Base-by-base conservation (phyloP, 2,329 filamentous ascomycete genomes). In the Rutstroemia sydowiana region DNA sequence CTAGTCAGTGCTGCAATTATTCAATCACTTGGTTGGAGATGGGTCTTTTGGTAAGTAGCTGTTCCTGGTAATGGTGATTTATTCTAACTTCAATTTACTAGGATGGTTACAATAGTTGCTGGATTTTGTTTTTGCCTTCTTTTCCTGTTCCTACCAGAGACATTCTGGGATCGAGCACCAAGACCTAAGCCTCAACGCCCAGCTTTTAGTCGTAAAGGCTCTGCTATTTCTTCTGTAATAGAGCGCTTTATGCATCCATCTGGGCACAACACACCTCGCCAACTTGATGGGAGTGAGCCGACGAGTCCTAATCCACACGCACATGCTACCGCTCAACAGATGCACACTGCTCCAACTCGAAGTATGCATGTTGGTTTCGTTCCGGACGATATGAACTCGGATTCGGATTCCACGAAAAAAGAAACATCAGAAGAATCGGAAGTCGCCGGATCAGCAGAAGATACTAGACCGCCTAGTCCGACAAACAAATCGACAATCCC, bases 91-190 rank as follows among this genome's bases (percentile, higher is more conserved):
- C 70, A 48, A 28, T 57, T 36, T 5, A 31, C 9, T 47, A 87
- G 85, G 85, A 83, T 95, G 51, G 82, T 95, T 42, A 81, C 90
- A 0, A 87, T 95, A 3, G 73, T 95, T 9, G 86, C 90, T 31
- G 88, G 75, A 0, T 78, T 88, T 44, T 84, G 82, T 54, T 77
- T 83, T 34, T 66, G 80, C 18, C 71, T 95, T 2, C 75, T 97
- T 1, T 95, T 95, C 66, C 75, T 96, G 54, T 95, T 95, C 61
- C 88, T 95, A 0, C 92, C 92, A 0, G 92, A 97, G 70, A 95
- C 90, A 0, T 96, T 95, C 59, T 97, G 92, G 92, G 90, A 96
- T 67, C 77, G 92, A 44, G 85, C 85, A 2, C 90, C 91, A 21
- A 55, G 61, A n/a, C 57, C 63, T 16, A 51, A 45, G 21, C 37